phyloP scores from a whole-genome alignment of 2,329 filamentous ascomycete species.

The Verticillium zaregamsianum region DNA sequence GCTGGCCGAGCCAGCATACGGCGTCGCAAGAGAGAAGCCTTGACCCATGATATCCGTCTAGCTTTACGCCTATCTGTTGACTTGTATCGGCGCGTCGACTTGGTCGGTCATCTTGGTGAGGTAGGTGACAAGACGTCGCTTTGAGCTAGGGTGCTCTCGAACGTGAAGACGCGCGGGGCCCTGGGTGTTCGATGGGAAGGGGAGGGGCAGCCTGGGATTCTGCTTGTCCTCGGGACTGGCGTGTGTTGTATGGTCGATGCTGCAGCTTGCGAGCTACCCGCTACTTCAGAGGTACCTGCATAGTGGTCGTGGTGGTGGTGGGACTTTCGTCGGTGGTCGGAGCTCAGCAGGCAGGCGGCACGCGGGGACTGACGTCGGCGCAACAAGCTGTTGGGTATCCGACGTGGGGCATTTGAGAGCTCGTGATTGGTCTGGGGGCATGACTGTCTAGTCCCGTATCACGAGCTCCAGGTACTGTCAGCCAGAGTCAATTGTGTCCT shows the following conservation, averaged over 20 bases:
- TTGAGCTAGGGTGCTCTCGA: background rate
- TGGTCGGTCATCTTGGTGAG: background rate
- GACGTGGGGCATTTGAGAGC: background rate
- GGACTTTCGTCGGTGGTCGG: background rate
- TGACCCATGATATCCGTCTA: constrained; percentile 69
- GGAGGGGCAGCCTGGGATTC: background rate
- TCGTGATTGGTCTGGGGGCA: background rate
- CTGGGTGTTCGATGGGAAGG: background rate
- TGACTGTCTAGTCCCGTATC: background rate
- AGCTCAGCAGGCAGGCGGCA: background rate
- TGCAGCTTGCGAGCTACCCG: background rate
- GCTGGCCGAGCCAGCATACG: constrained; percentile 84
- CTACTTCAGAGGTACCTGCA: background rate
- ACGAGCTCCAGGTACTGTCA: background rate
- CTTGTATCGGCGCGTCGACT: background rate
- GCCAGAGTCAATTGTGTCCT: no score
- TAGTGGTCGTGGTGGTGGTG: background rate
- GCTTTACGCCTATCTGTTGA: constrained; percentile 7
- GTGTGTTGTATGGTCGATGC: background rate
- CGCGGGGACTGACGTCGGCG: background rate
- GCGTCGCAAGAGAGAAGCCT: constrained; percentile 89
- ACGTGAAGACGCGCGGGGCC: background rate
- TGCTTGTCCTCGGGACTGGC: background rate
- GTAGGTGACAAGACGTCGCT: background rate
- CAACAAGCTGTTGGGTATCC: background rate